These are phyloP conservation scores for Umbelopsis isabellina DNA, from an alignment of 192 early-diverging fungal species.

Conservation along the genomic window DNA sequence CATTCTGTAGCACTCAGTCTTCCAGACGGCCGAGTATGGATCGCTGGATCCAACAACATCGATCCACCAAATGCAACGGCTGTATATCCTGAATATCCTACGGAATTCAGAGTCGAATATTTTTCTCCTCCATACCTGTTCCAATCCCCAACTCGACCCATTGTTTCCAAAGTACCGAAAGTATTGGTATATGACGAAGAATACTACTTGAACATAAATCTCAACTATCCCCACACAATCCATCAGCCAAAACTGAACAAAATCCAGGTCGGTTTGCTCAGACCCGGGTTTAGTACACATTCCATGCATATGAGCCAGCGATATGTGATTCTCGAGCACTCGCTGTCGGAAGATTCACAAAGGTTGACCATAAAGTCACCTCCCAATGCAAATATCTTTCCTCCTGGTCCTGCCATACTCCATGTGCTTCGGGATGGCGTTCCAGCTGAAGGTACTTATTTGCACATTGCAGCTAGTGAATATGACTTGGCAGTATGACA, in stretches of 20 bases:
- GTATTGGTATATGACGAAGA: constrained; percentile 39
- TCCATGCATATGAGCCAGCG: constrained; percentile 60
- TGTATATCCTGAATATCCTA: constrained; percentile 36
- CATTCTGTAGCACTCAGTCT: constrained; percentile 58
- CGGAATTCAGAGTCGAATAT: constrained; percentile 57
- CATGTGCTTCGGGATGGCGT: constrained; percentile 54
- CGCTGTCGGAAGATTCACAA: constrained; percentile 26
- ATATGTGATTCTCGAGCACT: constrained; percentile 41
- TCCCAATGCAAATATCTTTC: constrained; percentile 55
- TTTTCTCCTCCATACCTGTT: constrained; percentile 60
- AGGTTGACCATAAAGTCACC: constrained; percentile 39
- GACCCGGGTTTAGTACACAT: constrained; percentile 56
- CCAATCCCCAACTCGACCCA: constrained; percentile 30
- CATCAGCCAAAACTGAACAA: constrained; percentile 22
- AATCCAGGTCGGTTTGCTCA: constrained; percentile 47
- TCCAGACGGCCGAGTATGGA: constrained; percentile 54
- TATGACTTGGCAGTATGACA: background rate
- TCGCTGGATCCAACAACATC: constrained; percentile 50
- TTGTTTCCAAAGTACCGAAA: constrained; percentile 42
- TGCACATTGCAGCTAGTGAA: constrained; percentile 9
- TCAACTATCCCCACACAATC: constrained; percentile 31
- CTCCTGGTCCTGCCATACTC: constrained; percentile 59
- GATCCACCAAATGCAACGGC: constrained; percentile 42
- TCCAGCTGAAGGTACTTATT: constrained; percentile 31
- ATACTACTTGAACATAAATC: constrained; percentile 39